phyloP scores from a whole-genome alignment of 257 asterid species.

The Solanum tarijense region DNA sequence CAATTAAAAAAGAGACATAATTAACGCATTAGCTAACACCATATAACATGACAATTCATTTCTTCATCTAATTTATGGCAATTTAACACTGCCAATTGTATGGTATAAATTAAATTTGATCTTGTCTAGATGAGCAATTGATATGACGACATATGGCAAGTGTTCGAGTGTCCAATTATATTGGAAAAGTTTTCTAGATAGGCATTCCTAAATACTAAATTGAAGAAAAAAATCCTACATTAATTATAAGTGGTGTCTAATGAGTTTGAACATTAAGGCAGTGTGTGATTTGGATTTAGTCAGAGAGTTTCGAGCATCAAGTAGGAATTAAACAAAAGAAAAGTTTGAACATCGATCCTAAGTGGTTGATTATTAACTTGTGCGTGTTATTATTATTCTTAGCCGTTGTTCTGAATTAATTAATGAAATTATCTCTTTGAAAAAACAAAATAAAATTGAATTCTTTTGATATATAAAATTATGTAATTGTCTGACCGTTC shows the following conservation, averaged over 20 bases:
- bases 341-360: background rate
- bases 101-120: background rate
- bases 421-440: background rate
- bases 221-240: no score
- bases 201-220: no score
- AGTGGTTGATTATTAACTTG: background rate
- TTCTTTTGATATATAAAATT: background rate
- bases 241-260: background rate
- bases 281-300: no score
- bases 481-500: background rate
- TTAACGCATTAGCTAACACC: background rate
- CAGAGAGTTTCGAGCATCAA: rapidly evolving
- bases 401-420: background rate
- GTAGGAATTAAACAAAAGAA: no score
- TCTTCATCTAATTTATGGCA: no score
- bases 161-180: background rate
- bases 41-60: background rate
- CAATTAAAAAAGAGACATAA: background rate
- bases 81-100: background rate
- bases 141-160: background rate
- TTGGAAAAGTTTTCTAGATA: no score
- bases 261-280: background rate
- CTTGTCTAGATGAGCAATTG: background rate
- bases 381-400: background rate
- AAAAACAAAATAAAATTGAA: background rate